phyloP scores from a whole-genome alignment of 371 early-diverging fungal species.

The Lichtheimia ornata region DNA sequence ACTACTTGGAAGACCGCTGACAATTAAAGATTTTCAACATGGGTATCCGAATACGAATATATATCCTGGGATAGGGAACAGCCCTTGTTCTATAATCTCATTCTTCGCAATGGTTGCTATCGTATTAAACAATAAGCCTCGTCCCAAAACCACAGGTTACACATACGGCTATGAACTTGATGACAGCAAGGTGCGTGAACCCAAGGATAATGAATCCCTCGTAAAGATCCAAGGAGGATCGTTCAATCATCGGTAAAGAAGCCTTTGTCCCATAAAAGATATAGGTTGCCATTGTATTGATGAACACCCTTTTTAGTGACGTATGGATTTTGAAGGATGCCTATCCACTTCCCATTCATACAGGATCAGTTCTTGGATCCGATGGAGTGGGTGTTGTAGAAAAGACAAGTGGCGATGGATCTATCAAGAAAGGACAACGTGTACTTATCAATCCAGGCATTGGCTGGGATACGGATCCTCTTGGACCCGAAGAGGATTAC shows the following conservation, averaged over 20 bases:
- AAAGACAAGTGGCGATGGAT: not conserved
- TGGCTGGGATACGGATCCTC: constrained; percentile 62
- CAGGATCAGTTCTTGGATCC: constrained; percentile 56
- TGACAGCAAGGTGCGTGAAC: not conserved
- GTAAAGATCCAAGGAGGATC: constrained; percentile 64
- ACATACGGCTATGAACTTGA: constrained; percentile 31
- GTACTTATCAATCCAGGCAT: constrained; percentile 58
- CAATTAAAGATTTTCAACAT: too few relatives aligned
- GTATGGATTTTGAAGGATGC: constrained; percentile 61
- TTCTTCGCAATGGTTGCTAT: constrained; percentile 7
- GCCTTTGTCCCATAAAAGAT: not conserved
- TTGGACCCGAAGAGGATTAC: constrained; percentile 61
- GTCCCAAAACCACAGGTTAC: not conserved
- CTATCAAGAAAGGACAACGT: constrained; percentile 28
- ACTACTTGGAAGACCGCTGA: too few relatives aligned
- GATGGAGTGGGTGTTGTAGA: constrained; percentile 62
- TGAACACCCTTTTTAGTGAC: constrained; percentile 23
- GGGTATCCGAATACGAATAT: too few relatives aligned
- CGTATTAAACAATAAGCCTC: constrained; percentile 4
- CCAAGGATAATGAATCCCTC: constrained; percentile 36
- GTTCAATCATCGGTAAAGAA: constrained; percentile 63
- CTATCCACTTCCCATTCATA: constrained; percentile 34
- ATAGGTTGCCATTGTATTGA: not conserved
- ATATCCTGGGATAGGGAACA: too few relatives aligned
- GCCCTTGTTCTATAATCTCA: not conserved